Percentiles rank a stretch among this genome's conserved stretches.
Conservation (phyloP, 2,329 filamentous ascomycete genomes). For the Colletotrichum orchidophilum region DNA sequence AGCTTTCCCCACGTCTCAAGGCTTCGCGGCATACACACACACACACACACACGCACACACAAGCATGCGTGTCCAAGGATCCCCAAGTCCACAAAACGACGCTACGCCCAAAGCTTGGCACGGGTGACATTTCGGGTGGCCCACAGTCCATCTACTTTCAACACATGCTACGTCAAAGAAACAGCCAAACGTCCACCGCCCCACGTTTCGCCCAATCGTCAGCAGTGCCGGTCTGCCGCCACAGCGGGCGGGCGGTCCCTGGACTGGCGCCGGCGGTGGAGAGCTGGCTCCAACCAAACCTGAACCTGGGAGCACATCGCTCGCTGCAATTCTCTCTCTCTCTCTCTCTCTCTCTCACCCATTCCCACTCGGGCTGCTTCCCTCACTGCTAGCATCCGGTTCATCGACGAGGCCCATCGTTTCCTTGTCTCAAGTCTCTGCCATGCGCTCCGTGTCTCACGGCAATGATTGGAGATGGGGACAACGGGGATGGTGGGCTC, state of each 20-base stretch:
- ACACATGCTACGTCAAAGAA: background rate
- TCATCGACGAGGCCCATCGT: background rate
- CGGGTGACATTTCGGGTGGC: conserved; percentile 19
- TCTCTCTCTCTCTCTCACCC: too few species aligned
- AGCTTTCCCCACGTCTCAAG: conserved; percentile 8
- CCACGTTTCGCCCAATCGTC: conserved; percentile 17
- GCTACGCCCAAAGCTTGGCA: conserved; percentile 31
- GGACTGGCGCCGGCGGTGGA: background rate
- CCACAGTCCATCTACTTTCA: too few species aligned
- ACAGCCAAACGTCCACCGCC: background rate
- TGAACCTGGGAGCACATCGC: background rate
- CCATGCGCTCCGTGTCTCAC: background rate
- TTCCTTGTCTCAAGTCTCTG: background rate
- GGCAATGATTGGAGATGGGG: background rate
- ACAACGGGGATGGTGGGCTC: background rate
- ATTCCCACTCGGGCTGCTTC: too few species aligned
- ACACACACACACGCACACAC: background rate
- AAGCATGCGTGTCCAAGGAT: background rate
- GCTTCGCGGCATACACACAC: background rate
- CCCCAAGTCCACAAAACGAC: conserved; percentile 25
- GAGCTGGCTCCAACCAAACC: background rate
- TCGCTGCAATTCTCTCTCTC: background rate
- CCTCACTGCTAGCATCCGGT: background rate
- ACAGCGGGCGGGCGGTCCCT: background rate
- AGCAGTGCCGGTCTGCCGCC: conserved; percentile 25